These are phyloP conservation scores for Silene vulgaris DNA, from an alignment of 179 eudicot species.

Conservation along the genomic window DNA sequence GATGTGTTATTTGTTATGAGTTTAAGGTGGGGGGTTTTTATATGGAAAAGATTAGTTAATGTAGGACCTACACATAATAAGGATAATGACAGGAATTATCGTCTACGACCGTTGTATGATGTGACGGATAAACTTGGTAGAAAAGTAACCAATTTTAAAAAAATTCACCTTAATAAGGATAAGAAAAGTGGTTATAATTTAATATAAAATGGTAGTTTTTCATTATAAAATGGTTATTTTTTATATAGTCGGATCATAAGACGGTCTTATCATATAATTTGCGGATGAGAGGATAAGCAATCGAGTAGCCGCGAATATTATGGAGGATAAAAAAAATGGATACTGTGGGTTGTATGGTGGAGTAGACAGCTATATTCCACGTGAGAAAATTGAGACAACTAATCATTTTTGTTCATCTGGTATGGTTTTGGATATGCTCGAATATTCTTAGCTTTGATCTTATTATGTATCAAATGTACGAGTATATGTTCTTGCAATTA, in stretches of 20 bases:
- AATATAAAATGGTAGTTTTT: too few species aligned
- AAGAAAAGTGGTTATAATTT: too few species aligned
- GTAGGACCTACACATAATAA: background rate
- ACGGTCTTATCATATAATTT: background rate
- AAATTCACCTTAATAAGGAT: too few species aligned
- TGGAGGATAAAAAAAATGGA: background rate
- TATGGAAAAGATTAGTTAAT: background rate
- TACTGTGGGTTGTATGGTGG: conserved; percentile 10
- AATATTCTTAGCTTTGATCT: conserved; percentile 23
- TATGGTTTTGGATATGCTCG: conserved; percentile 25
- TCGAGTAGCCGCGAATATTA: conserved; percentile 29
- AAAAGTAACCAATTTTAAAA: too few species aligned
- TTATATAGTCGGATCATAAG: too few species aligned
- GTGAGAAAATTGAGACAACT: conserved; percentile 4
- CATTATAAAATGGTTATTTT: too few species aligned
- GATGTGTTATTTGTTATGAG: background rate
- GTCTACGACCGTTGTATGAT: too few species aligned
- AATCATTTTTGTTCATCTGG: background rate
- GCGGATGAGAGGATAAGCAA: too few species aligned
- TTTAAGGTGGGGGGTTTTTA: background rate
- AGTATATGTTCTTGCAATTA: background rate
- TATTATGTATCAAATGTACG: background rate
- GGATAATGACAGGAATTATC: background rate
- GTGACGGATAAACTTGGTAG: too few species aligned
- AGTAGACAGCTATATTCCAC: conserved; percentile 32